phyloP scores from a whole-genome alignment of 306 rosid species.

The Vicia villosa region DNA sequence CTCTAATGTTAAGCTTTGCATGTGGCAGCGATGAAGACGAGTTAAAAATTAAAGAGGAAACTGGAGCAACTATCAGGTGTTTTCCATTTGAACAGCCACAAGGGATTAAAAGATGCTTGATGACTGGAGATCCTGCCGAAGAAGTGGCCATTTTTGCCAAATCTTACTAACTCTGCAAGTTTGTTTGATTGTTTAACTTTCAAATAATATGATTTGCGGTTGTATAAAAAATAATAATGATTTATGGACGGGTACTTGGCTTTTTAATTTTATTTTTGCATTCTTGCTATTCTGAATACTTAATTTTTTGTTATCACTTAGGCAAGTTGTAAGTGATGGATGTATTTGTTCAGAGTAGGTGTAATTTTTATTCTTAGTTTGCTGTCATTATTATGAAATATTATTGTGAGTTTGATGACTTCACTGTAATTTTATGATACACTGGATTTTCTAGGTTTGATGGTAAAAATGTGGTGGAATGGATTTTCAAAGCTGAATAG shows the following conservation, averaged over 20 bases:
- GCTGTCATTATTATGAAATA: conserved; percentile 23
- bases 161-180: conserved; percentile 58
- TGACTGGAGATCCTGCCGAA: conserved; percentile 81
- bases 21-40: conserved; percentile 74
- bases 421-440: background rate
- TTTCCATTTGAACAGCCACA: conserved; percentile 85
- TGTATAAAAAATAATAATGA: background rate
- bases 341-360: conserved; percentile 28
- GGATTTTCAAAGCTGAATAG: too few relatives aligned
- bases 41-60: conserved; percentile 90
- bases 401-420: conserved; percentile 22
- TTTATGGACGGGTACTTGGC: conserved; percentile 10
- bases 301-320: conserved; percentile 24
- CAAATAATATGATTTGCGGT: conserved; percentile 13
- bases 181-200: background rate
- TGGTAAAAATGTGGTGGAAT: too few relatives aligned
- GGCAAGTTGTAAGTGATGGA: conserved; percentile 14
- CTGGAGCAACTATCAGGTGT: conserved; percentile 96
- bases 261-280: background rate
- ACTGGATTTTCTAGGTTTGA: too few relatives aligned
- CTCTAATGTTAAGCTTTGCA: conserved; percentile 36
- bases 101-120: conserved; percentile 72
- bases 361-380: conserved; percentile 21
- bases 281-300: background rate
- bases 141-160: conserved; percentile 96